Percentiles rank a stretch among this genome's conserved stretches.
These are phyloP conservation scores for Jatropha curcas DNA, from an alignment of 345 rosid species.

Conservation along the genomic window DNA sequence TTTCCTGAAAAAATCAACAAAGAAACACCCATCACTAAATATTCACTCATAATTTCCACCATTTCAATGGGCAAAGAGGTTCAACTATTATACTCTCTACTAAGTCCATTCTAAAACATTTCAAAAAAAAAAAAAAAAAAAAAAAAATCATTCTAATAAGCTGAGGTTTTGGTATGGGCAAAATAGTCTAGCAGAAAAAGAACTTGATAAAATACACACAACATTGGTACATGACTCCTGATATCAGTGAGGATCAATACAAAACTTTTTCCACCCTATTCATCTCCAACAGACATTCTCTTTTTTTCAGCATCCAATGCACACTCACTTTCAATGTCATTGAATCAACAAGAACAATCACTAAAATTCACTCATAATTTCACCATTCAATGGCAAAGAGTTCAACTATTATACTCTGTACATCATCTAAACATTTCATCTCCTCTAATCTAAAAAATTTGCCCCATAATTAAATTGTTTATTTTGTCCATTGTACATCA, in stretches of 20 bases:
- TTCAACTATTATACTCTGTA: slow-evolving; percentile 4
- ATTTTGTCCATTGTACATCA: background rate
- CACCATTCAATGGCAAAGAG: background rate
- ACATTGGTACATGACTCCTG: background rate
- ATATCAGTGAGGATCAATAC: background rate
- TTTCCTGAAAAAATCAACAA: too few species aligned
- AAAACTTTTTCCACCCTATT: background rate
- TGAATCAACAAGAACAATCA: background rate
- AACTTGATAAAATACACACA: background rate
- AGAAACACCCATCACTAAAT: too few species aligned
- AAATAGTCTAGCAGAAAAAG: background rate
- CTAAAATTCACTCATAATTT: background rate
- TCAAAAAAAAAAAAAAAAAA: too few species aligned
- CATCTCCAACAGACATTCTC: background rate
- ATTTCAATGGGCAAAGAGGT: too few species aligned
- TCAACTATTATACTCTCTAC: too few species aligned
- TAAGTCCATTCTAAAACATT: too few species aligned
- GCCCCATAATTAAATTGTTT: background rate
- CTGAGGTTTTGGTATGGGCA: background rate
- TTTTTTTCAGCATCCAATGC: too few species aligned
- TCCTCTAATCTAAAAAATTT: background rate
- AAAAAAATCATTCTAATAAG: too few species aligned
- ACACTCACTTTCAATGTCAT: slow-evolving; percentile 1
- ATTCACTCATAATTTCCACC: too few species aligned
- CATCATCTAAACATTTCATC: background rate